Evolutionary conservation across 345 rosid genomes (phyloP).

Genomic region (Gossypium raimondii): DNA sequence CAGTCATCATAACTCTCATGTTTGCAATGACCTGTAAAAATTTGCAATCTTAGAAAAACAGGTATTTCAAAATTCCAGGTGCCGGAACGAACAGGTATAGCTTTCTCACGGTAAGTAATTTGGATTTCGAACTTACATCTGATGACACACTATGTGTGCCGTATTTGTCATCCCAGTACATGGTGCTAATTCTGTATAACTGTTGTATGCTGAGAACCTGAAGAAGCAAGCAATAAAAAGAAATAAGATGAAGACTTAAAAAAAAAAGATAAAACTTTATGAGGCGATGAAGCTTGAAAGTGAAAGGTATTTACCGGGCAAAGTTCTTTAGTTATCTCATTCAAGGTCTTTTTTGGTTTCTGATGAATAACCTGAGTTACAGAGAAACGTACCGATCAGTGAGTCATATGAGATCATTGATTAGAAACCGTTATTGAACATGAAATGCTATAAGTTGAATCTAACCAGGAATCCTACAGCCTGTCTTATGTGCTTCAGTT

Average conservation of each 20-base stretch:
- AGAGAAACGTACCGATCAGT: conserved; percentile 9
- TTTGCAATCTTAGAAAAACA: background rate
- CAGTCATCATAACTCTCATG: conserved; percentile 96
- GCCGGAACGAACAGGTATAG: too few species aligned
- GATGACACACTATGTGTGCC: conserved; percentile 96
- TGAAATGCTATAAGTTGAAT: conserved; percentile 5
- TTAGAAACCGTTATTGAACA: background rate
- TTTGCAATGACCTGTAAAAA: conserved; percentile 69
- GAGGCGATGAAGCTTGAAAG: conserved; percentile 11
- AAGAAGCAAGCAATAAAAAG: conserved; percentile 8
- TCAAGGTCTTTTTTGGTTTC: conserved; percentile 85
- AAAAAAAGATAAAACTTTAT: background rate
- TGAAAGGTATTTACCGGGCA: conserved; percentile 60
- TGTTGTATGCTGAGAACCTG: conserved; percentile 98
- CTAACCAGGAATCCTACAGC: conserved; percentile 97
- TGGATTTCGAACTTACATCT: conserved; percentile 54
- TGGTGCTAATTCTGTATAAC: conserved; percentile 90
- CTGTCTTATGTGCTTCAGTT: conserved; percentile 94
- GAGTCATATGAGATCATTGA: background rate
- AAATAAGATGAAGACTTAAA: background rate
- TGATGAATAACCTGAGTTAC: conserved; percentile 84
- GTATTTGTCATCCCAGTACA: conserved; percentile 99
- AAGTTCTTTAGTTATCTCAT: conserved; percentile 89
- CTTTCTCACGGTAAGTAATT: background rate
- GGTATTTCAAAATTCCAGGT: too few species aligned